These are phyloP conservation scores for Melampsora allii-populina DNA, from an alignment of 1,284 basidiomycete genomes.

Conservation along the genomic window DNA sequence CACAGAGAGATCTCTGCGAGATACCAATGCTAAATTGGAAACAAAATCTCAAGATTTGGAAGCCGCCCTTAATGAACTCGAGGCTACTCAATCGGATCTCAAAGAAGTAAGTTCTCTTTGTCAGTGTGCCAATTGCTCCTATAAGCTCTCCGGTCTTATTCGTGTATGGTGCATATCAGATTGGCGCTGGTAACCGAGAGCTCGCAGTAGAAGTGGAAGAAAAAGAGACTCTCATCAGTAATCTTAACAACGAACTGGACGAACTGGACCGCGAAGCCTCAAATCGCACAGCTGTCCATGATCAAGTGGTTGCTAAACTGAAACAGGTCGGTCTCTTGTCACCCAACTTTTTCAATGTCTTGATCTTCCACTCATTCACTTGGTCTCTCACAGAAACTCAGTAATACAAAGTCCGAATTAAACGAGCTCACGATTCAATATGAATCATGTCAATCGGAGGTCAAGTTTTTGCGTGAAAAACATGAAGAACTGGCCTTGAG, in stretches of 20 bases:
- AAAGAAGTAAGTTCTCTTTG: conserved; percentile 61
- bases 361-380: conserved; percentile 17
- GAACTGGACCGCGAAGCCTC: conserved; percentile 61
- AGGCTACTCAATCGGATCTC: conserved; percentile 67
- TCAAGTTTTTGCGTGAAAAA: conserved; percentile 55
- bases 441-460: conserved; percentile 47
- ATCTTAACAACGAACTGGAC: conserved; percentile 55
- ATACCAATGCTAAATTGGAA: conserved; percentile 57
- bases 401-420: conserved; percentile 47
- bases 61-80: conserved; percentile 66
- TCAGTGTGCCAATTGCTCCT: background rate
- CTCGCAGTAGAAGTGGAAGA: conserved; percentile 62
- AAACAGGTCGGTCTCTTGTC: conserved; percentile 63
- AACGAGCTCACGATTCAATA: conserved; percentile 48
- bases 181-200: conserved; percentile 57
- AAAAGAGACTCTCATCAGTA: conserved; percentile 49
- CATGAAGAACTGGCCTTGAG: conserved; percentile 70
- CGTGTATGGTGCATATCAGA: conserved; percentile 55
- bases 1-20: conserved; percentile 68
- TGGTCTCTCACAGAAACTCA: conserved; percentile 45
- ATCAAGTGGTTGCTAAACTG: conserved; percentile 66
- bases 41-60: conserved; percentile 69
- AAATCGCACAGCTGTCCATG: conserved; percentile 67
- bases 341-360: conserved; percentile 30
- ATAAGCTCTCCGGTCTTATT: no score